phyloP scores from a whole-genome alignment of 257 asterid species.

The Solanum sejunctum region DNA sequence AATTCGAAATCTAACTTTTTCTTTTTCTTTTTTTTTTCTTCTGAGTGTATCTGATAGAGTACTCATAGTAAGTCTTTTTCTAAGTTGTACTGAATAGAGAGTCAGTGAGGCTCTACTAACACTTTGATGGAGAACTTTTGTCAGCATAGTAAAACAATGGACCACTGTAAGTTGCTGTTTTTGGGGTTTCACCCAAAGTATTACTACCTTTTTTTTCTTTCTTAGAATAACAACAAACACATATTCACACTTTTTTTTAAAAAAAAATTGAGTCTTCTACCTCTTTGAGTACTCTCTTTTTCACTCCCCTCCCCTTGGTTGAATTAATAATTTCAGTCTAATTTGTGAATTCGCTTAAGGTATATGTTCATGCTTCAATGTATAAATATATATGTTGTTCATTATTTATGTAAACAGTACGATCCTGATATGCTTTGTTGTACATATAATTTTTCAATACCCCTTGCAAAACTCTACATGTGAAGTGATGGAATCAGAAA shows the following conservation, averaged over 20 bases:
- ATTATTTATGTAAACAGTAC: too few relatives aligned
- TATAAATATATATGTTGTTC: too few relatives aligned
- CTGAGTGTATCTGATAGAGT: not conserved
- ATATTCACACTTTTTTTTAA: slow-evolving; percentile 14
- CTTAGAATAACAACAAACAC: slow-evolving; percentile 57
- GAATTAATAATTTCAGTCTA: too few relatives aligned
- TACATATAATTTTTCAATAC: too few relatives aligned
- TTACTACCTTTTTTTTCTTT: slow-evolving; percentile 34
- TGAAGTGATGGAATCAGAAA: not conserved
- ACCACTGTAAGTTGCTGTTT: slow-evolving; percentile 94
- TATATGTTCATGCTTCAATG: too few relatives aligned
- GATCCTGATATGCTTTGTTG: too few relatives aligned
- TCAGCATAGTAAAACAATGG: slow-evolving; percentile 63
- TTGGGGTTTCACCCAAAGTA: slow-evolving; percentile 89
- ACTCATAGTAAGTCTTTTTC: not conserved
- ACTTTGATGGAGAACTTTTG: slow-evolving; percentile 42
- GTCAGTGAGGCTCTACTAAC: slow-evolving; percentile 10
- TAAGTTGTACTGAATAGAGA: not conserved
- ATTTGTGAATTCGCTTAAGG: too few relatives aligned
- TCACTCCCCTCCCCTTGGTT: not conserved
- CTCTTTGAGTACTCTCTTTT: slow-evolving; percentile 32
- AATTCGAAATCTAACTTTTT: not conserved
- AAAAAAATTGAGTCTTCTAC: not conserved
- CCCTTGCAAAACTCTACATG: too few relatives aligned
- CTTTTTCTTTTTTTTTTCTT: not conserved